Percentiles rank a stretch among this genome's conserved stretches.
Evolutionary conservation across 179 eudicot species (phyloP).

Genomic region (Silene vulgaris): DNA sequence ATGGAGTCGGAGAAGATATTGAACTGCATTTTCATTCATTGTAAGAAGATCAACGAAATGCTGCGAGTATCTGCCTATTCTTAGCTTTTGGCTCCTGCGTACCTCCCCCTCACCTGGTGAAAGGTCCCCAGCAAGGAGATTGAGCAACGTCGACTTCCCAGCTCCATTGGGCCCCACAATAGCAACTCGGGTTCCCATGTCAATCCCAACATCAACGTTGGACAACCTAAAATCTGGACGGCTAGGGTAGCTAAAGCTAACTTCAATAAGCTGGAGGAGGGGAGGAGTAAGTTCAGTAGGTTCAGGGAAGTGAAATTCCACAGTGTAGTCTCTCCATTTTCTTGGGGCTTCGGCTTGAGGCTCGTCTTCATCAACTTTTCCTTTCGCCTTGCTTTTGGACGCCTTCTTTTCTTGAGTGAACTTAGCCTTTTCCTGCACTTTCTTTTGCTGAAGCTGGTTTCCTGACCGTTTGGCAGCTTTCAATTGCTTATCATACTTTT

Average conservation of each 20-base stretch:
- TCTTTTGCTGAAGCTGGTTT: constrained; percentile 61
- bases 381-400: constrained; percentile 53
- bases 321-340: constrained; percentile 83
- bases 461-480: constrained; percentile 84
- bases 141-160: constrained; percentile 76
- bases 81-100: constrained; percentile 78
- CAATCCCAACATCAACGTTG: constrained; percentile 82
- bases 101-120: constrained; percentile 66
- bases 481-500: constrained; percentile 64
- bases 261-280: constrained; percentile 75
- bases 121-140: constrained; percentile 85
- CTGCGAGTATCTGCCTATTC: constrained; percentile 85
- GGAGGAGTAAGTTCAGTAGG: constrained; percentile 92
- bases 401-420: constrained; percentile 60
- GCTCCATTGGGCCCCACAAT: constrained; percentile 93
- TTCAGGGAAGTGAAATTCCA: constrained; percentile 87
- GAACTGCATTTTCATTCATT: constrained; percentile 82
- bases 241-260: constrained; percentile 74
- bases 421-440: constrained; percentile 70
- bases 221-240: constrained; percentile 69
- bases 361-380: constrained; percentile 71
- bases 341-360: constrained; percentile 57
- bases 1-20: constrained; percentile 77
- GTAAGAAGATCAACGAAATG: constrained; percentile 80
- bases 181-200: constrained; percentile 94